Percentiles rank a stretch among this genome's conserved stretches.
Evolutionary conservation across 2,329 filamentous ascomycete species (phyloP).

Genomic region (Colletotrichum salicis): DNA sequence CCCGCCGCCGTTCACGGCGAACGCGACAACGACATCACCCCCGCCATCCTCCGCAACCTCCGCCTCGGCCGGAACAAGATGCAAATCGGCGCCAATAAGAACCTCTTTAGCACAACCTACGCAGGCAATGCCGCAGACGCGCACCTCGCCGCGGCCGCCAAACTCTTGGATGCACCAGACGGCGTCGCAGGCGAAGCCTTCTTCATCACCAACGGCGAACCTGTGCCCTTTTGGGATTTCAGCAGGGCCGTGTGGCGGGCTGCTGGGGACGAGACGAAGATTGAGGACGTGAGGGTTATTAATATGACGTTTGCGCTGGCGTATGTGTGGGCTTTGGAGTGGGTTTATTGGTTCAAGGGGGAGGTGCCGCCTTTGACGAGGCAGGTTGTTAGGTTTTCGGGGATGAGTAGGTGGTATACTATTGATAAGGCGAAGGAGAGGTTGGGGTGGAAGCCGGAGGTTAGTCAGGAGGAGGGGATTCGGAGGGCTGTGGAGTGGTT

Average conservation of each 20-base stretch:
- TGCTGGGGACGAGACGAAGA: conserved; percentile 27
- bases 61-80: conserved; percentile 65
- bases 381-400: conserved; percentile 42
- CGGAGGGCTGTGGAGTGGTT: conserved; percentile 40
- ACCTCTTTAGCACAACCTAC: conserved; percentile 75
- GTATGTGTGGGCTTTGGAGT: conserved; percentile 40
- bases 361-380: conserved; percentile 42
- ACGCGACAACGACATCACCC: conserved; percentile 64
- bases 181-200: conserved; percentile 69
- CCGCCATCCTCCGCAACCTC: conserved; percentile 65
- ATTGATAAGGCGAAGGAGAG: conserved; percentile 46
- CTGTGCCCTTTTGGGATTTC: conserved; percentile 72
- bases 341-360: conserved; percentile 39
- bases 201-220: conserved; percentile 73
- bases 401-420: conserved; percentile 45
- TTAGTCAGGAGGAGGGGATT: conserved; percentile 44
- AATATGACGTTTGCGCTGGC: background rate
- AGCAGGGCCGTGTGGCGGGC: conserved; percentile 64
- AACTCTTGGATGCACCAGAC: conserved; percentile 59
- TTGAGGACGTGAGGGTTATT: conserved; percentile 23
- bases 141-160: conserved; percentile 68
- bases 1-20: conserved; percentile 36
- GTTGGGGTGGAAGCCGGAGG: conserved; percentile 44
- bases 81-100: conserved; percentile 69
- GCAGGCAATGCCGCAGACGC: conserved; percentile 72